phyloP scores from a whole-genome alignment of 768 basidiomycete species.

The Sporobolomyces pararoseus region DNA sequence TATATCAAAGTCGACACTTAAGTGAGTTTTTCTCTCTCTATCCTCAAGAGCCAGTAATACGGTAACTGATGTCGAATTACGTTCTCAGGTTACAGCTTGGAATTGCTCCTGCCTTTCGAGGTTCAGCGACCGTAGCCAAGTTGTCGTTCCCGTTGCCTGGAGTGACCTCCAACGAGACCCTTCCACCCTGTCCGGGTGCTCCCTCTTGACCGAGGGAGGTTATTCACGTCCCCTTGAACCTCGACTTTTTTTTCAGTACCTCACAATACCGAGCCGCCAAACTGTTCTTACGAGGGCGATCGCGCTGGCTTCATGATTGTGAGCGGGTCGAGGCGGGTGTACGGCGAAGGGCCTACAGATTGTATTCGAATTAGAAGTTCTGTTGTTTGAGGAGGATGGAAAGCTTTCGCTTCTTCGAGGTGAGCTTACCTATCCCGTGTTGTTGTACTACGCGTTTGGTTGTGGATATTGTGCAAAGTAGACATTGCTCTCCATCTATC shows the following conservation, averaged over 20 bases:
- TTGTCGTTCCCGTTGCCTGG: slow-evolving; percentile 40
- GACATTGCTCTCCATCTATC: no score
- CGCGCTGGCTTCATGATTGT: slow-evolving; percentile 32
- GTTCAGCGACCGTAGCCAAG: slow-evolving; percentile 26
- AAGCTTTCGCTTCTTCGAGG: no score
- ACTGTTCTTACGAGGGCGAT: slow-evolving; percentile 1
- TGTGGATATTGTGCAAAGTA: no score
- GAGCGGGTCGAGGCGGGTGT: slow-evolving; percentile 31
- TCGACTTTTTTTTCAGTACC: background rate
- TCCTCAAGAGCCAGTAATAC: background rate
- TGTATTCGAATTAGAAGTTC: no score
- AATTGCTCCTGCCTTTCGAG: slow-evolving; percentile 20
- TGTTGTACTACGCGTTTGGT: background rate
- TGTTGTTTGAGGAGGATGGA: no score
- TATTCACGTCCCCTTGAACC: slow-evolving; percentile 37
- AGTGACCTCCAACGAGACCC: slow-evolving; percentile 22
- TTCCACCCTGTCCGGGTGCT: slow-evolving; percentile 37
- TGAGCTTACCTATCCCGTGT: background rate
- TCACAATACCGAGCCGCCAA: slow-evolving; percentile 22
- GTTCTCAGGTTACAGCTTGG: slow-evolving; percentile 26
- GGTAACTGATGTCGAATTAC: background rate
- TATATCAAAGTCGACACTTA: slow-evolving; percentile 16
- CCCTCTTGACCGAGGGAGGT: slow-evolving; percentile 5
- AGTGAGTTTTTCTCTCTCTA: background rate
- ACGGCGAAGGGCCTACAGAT: slow-evolving; percentile 30